Conservation (phyloP, 768 basidiomycete species). For the Mycena vulgaris region DNA sequence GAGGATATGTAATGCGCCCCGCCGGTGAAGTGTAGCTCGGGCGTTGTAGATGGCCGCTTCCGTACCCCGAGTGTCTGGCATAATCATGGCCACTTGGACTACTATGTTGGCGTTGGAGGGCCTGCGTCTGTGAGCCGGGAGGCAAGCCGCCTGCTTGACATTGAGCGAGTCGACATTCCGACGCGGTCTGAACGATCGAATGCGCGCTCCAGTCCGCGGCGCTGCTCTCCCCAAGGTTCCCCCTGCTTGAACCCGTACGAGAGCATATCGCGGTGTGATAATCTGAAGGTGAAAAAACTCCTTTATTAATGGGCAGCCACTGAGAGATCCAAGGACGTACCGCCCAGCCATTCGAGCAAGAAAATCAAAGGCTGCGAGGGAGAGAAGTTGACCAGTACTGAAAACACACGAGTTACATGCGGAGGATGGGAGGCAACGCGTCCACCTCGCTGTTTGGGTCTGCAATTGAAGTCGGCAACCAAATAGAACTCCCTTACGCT, state of each 20-base stretch:
- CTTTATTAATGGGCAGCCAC: not conserved
- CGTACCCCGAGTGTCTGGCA: conserved; percentile 21
- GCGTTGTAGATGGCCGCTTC: not conserved
- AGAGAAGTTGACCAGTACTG: not conserved
- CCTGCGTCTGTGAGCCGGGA: not conserved
- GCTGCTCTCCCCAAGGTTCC: conserved; percentile 48
- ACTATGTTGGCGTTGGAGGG: conserved; percentile 16
- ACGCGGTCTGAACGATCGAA: conserved; percentile 33
- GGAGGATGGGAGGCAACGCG: not conserved
- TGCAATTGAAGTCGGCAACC: too few species aligned
- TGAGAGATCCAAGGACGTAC: not conserved
- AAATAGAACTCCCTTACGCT: too few species aligned
- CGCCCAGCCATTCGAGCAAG: conserved; percentile 9
- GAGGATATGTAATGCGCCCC: conserved; percentile 3
- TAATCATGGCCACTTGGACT: not conserved
- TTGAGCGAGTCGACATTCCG: conserved; percentile 18
- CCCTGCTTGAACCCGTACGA: conserved; percentile 50
- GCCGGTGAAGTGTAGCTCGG: conserved; percentile 4
- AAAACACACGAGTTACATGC: conserved; percentile 15
- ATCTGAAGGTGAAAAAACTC: not conserved
- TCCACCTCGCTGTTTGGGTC: too few species aligned
- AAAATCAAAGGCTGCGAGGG: not conserved
- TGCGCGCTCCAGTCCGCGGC: conserved; percentile 46
- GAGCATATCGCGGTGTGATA: conserved; percentile 43
- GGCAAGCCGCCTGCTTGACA: conserved; percentile 28